Base-by-base conservation (phyloP, 73 alveolate species). In the Paramecium sonneborni region DNA sequence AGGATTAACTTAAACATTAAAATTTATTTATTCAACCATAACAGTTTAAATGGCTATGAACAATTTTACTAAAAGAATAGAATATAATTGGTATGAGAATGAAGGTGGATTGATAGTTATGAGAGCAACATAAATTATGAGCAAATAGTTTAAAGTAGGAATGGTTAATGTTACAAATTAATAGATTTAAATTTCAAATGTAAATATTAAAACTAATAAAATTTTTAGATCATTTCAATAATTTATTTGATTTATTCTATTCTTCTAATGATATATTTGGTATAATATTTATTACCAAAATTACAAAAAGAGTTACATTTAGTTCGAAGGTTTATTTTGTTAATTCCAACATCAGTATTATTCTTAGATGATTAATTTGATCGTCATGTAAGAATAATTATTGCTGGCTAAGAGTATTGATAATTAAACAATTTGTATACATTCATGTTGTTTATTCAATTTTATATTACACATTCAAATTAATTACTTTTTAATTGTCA, bases 21-120 rank as follows among this genome's bases (percentile, higher is more conserved):
- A 79, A 30, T 79, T 43, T 35, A 39, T 79, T 1, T 38, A 44
- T 21, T 6, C 46, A 12, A 11, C 44, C 0, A 79, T 79, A 39
- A 20, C 26, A 0, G 30, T 26, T 5, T n/a, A 79, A 46, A 39
- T 43, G 74, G 70, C 76, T 0, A 34, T 79, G 26, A 79, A 79
- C 24, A 79, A 79, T 44, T 79, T 79, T 79, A 79, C 90, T 41
- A 79, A 46, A n/a, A 24, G 74, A 39, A 43, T 41, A 11, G 76
- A 79, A 39, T 46, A 14, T 24, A 26, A 21, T 41, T 24, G 28
- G 28, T 79, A 43, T 41, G 90, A 79, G 18, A 39, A 24, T 41
- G 90, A 79, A 44, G 90, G 90, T 8, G 90, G 90, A 43, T 44
- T 43, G 10, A 44, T 79, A 3, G 74, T 79, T 41, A 43, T 46